These are phyloP conservation scores for Lentinus brumalis DNA, from an alignment of 768 basidiomycete species.

Conservation along the genomic window DNA sequence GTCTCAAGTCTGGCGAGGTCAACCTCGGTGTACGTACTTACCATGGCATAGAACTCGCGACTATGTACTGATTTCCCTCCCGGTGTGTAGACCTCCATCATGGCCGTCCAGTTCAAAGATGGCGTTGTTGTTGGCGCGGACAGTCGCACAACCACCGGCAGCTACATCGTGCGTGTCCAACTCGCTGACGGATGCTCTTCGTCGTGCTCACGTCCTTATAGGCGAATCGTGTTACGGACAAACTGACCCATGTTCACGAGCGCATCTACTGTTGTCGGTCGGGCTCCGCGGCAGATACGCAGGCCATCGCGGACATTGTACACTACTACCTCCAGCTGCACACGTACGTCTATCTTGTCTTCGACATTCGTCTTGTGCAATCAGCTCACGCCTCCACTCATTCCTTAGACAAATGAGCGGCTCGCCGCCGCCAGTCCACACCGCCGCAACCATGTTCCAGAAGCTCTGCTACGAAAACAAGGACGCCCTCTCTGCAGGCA, in stretches of 20 bases:
- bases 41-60: neutral
- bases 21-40: slow-evolving; percentile 85
- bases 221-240: slow-evolving; percentile 99
- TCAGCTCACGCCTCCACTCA: slow-evolving; percentile 27
- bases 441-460: slow-evolving; percentile 84
- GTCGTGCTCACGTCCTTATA: slow-evolving; percentile 33
- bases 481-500: slow-evolving; percentile 84
- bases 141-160: slow-evolving; percentile 94
- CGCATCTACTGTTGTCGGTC: slow-evolving; percentile 99
- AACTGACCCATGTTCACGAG: slow-evolving; percentile 94
- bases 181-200: no score
- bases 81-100: slow-evolving; percentile 84
- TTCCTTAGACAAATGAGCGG: slow-evolving; percentile 52
- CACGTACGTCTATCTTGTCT: slow-evolving; percentile 47
- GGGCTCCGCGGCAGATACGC: slow-evolving; percentile 97
- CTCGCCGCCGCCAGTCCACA: slow-evolving; percentile 73
- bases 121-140: slow-evolving; percentile 98
- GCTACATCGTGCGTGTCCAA: slow-evolving; percentile 76
- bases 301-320: slow-evolving; percentile 91
- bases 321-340: slow-evolving; percentile 81
- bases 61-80: neutral
- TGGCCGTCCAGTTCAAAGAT: slow-evolving; percentile 95
- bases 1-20: slow-evolving; percentile 92
- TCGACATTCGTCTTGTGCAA: neutral
- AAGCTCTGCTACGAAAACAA: slow-evolving; percentile 93